A percentile compares a stretch with the other conserved stretches of the same genome.
Conservation (phyloP, 75 land plant genomes). For the Larix kaempferi region DNA sequence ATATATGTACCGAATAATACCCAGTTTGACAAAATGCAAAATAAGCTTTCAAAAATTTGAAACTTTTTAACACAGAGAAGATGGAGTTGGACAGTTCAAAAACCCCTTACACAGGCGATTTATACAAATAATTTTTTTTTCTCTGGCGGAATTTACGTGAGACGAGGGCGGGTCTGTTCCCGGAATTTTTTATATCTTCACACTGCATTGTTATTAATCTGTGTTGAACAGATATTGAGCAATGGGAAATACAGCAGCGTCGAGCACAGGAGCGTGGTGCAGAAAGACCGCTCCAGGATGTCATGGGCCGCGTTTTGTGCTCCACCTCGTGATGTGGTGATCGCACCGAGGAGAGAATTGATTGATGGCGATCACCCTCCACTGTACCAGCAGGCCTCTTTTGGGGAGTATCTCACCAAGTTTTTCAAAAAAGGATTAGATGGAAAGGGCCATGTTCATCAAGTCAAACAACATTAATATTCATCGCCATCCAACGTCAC, state of each 20-base stretch:
- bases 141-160: no score
- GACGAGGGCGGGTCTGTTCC: no score
- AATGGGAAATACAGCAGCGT: not conserved
- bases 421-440: conserved; percentile 16
- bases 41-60: no score
- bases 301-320: not conserved
- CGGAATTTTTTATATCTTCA: not conserved
- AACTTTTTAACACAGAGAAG: no score
- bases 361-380: conserved; percentile 20
- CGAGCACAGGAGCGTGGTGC: conserved; percentile 3
- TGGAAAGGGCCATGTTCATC: conserved; percentile 14
- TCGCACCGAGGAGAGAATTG: conserved; percentile 32
- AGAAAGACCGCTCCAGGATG: not conserved
- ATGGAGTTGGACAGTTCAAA: no score
- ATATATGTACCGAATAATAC: no score
- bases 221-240: not conserved
- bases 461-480: not conserved
- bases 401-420: conserved; percentile 12
- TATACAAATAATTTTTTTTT: no score
- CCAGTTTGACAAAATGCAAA: no score
- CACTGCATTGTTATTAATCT: not conserved
- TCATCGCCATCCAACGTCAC: no score
- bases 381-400: conserved; percentile 16
- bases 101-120: no score
- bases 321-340: not conserved